phyloP scores from a whole-genome alignment of 306 rosid species.

The Elaeagnus macrophylla region DNA sequence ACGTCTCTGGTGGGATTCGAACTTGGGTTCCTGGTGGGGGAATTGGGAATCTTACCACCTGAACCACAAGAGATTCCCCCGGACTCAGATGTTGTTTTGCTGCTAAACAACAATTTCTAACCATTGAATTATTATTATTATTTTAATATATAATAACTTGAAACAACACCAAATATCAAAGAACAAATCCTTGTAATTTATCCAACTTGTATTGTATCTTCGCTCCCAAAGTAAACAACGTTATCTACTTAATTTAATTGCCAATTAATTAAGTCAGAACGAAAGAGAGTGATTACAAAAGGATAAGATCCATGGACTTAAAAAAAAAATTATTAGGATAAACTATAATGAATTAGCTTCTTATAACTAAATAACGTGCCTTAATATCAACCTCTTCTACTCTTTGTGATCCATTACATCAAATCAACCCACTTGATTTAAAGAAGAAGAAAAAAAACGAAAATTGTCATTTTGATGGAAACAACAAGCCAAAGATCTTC shows the following conservation, averaged over 20 bases:
- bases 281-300: too few relatives aligned
- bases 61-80: too few relatives aligned
- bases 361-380: not conserved
- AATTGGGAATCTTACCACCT: too few relatives aligned
- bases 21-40: too few relatives aligned
- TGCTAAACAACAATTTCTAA: conserved; percentile 1
- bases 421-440: conserved; percentile 4
- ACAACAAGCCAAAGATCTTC: not conserved
- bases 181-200: not conserved
- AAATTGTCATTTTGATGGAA: not conserved
- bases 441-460: not conserved
- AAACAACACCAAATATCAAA: not conserved
- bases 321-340: too few relatives aligned
- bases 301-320: too few relatives aligned
- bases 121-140: too few relatives aligned
- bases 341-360: not conserved
- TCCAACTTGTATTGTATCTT: conserved; percentile 2
- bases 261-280: not conserved
- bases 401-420: conserved; percentile 2
- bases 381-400: conserved; percentile 5
- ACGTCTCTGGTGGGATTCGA: too few relatives aligned
- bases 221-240: not conserved
- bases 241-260: not conserved
- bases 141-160: too few relatives aligned
- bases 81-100: conserved; percentile 1